Conservation (phyloP, 192 early-diverging fungal genomes). For the Obelidium mucronatum region DNA sequence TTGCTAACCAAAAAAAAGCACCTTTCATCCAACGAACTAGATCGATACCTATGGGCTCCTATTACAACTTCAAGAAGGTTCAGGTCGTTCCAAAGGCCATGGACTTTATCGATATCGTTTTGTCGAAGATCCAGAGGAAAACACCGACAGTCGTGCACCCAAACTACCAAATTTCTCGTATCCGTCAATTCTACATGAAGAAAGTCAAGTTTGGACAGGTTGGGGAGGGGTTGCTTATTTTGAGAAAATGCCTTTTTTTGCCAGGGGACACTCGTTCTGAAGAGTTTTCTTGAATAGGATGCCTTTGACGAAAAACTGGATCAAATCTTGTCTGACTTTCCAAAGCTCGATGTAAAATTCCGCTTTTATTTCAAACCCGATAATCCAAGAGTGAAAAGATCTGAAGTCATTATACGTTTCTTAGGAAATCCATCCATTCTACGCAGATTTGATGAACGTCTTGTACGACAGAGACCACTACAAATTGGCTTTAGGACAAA, state of each 20-base stretch:
- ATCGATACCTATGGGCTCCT: constrained; percentile 42
- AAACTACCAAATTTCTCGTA: constrained; percentile 96
- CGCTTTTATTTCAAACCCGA: background rate
- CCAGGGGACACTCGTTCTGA: background rate
- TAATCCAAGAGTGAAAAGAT: no score
- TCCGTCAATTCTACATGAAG: constrained; percentile 98
- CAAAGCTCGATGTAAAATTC: constrained; percentile 88
- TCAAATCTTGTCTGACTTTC: constrained; percentile 93
- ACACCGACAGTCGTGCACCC: constrained; percentile 96
- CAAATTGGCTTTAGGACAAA: constrained; percentile 98
- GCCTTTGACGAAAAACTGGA: constrained; percentile 96
- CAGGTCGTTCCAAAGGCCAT: constrained; percentile 88
- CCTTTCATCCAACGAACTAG: background rate
- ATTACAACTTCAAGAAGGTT: constrained; percentile 99
- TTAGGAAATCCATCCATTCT: constrained; percentile 99
- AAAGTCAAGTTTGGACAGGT: constrained; percentile 99
- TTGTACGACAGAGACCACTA: constrained; percentile 99
- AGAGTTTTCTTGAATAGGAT: constrained; percentile 33
- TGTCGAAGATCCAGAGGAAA: constrained; percentile 99
- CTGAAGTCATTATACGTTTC: background rate
- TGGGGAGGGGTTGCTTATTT: background rate
- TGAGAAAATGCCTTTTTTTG: background rate
- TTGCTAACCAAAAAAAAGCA: no score
- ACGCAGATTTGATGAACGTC: constrained; percentile 99
- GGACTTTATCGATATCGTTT: constrained; percentile 98